phyloP scores from a whole-genome alignment of 2,329 filamentous ascomycete species.

The Byssoonygena ceratinophila region DNA sequence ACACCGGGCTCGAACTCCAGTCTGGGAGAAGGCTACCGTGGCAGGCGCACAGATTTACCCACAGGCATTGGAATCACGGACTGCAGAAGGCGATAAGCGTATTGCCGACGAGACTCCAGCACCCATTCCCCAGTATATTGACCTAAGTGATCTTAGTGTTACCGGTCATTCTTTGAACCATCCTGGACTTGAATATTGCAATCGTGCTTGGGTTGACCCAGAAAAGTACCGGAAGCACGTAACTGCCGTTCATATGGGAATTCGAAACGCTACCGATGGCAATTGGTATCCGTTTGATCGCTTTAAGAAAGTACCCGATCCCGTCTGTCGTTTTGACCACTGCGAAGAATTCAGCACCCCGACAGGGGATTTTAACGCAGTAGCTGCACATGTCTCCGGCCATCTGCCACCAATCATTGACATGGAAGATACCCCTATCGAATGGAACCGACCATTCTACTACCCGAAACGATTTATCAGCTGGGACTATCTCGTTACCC shows the following conservation, averaged over 20 bases:
- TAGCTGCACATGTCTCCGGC: constrained; percentile 32
- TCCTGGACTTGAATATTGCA: constrained; percentile 9
- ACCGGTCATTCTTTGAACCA: constrained; percentile 1
- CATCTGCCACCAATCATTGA: constrained; percentile 17
- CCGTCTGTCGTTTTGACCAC: constrained; percentile 32
- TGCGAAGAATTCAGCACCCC: constrained; percentile 30
- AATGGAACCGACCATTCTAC: constrained; percentile 27
- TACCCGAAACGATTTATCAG: constrained; percentile 33
- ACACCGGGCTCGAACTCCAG: neutral
- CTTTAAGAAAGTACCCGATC: constrained; percentile 16
- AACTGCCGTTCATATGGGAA: constrained; percentile 34
- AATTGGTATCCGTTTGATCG: constrained; percentile 10
- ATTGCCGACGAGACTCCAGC: neutral
- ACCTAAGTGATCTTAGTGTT: neutral
- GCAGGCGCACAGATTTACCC: neutral
- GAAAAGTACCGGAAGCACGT: constrained; percentile 36
- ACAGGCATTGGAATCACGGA: neutral
- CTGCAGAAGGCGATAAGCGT: neutral
- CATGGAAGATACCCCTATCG: constrained; percentile 18
- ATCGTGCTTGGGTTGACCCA: constrained; percentile 23
- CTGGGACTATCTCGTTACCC: constrained; percentile 35
- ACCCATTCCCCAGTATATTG: neutral
- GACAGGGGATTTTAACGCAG: constrained; percentile 28
- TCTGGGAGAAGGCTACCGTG: neutral
- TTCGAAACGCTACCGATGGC: constrained; percentile 15